These are phyloP conservation scores for Botryosphaeria dothidea DNA, from an alignment of 2,329 filamentous ascomycete genomes.

Conservation along the genomic window DNA sequence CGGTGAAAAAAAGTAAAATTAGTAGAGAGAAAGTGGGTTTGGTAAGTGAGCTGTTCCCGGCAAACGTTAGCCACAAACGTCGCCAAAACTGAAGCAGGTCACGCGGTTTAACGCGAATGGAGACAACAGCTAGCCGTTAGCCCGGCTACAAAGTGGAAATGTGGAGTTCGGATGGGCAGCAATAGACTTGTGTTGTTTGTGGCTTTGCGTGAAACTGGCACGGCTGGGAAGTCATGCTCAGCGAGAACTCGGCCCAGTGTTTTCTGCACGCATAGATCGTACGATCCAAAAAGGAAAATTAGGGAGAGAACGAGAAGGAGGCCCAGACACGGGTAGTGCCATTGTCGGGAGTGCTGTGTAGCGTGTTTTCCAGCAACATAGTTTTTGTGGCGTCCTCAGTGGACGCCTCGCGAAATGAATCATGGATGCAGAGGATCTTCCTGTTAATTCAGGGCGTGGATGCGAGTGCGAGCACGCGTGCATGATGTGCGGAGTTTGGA, in stretches of 20 bases:
- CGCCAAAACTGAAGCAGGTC: neutral
- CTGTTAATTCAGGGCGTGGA: neutral
- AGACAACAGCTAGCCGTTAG: neutral
- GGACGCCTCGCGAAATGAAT: slow-evolving; percentile 6
- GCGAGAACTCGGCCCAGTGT: neutral
- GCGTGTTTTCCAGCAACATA: neutral
- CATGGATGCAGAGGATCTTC: neutral
- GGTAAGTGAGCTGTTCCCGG: neutral
- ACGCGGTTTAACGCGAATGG: neutral
- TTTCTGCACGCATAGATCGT: slow-evolving; percentile 9
- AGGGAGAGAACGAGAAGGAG: neutral
- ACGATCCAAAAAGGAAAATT: slow-evolving; percentile 5
- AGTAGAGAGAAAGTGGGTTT: neutral
- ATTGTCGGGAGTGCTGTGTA: neutral
- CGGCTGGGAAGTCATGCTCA: neutral
- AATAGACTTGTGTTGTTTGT: neutral
- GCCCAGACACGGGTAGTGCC: neutral
- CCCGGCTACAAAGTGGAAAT: neutral
- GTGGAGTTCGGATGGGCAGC: slow-evolving; percentile 4
- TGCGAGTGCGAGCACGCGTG: neutral
- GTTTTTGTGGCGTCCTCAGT: slow-evolving; percentile 3
- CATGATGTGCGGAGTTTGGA: neutral
- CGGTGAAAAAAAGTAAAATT: neutral
- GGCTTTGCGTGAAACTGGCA: slow-evolving; percentile 12
- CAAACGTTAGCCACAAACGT: neutral